Base-by-base conservation (phyloP, 768 basidiomycete species). In the Fomitopsis serialis region DNA sequence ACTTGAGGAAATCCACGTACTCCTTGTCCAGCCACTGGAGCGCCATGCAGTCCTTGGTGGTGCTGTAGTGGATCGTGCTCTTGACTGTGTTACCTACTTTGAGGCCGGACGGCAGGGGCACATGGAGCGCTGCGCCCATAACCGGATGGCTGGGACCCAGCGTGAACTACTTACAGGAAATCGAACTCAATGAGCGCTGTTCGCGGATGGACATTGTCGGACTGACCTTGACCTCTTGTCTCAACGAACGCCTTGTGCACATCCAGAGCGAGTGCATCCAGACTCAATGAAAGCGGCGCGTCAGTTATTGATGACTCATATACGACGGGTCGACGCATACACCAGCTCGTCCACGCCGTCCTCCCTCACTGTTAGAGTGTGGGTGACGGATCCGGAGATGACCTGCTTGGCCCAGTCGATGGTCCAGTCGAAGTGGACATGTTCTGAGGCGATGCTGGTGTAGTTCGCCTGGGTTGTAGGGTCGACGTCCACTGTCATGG, bases 11-110 rank as follows among this genome's bases (percentile, higher is more conserved):
- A 10, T 15, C 19, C 24, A 42, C 76, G 42, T 66, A 90, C 84
- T 86, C 83, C 65, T 91, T 87, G 21, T 80, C 84, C 10, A 96
- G 76, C 92, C 92, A 98, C 54, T 94, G 90, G 13, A 98, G 70
- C 0, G 94, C 92, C 1, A 84, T 85, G 63, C 82, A 84, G 9
- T 78, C 73, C 53, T 81, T 70, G 3, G 89, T 92, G 1, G 94
- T 96, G 49, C 74, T 69, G 67, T 96, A 96, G 22, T 67, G 63
- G 54, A 92, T 72, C 25, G 68, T 73, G 51, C 91, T 77, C 36
- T 75, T 71, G 10, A 72, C 54, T 11, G 58, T 63, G n/a, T 76
- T 69, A 13, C 78, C 82, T 24, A 63, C 66, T 35, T 66, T 67
- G 45, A 80, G 61, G 1, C 66, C 58, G n/a, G 58, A 49, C 0